Base-by-base conservation (phyloP, 441 rosid species). In the Pelargonium australe region DNA sequence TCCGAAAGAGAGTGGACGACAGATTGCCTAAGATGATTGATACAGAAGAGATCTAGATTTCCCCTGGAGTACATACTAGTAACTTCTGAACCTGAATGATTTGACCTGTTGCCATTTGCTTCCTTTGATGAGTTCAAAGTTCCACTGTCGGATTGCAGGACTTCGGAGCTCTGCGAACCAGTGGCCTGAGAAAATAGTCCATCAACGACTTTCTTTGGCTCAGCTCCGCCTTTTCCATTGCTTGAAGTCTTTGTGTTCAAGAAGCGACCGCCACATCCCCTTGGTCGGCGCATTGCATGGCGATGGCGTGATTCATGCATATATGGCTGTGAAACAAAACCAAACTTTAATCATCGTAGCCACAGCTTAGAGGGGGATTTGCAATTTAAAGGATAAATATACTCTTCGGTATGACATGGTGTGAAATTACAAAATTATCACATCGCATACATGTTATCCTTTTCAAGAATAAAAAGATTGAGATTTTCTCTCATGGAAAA, bases 261-360 rank as follows among this genome's bases (percentile, higher is more conserved):
- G 85, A 93, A 93, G 67, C 97, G 90, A 31, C 98, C 98, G 3
- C 98, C 93, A 0, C 77, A 83, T 66, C 97, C 98, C 81, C 97
- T 87, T 62, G 96, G 93, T 44, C 96, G 90, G 45, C 96, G 90
- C 85, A 90, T 79, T 34, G 96, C 97, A 64, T 93, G 98, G 58
- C 85, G 89, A 81, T 93, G 98, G 68, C 98, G 89, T 0, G 96
- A 93, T 25, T 85, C 70, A 67, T 93, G 98, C 95, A 85, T 85
- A 72, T 85, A 93, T 14, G 95, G 91, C 96, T 93, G 85, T 37
- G 51, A 68, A 64, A 81, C 28, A 77, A 49, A 2, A 49, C 31
- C 5, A 49, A 49, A 49, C 12, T 49, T 13, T 12, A 12, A 49
- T 49, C 57, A 49, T 13, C n/a, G n/a, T 49, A 45, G 31, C 31